Evolutionary conservation across 108 stramenopile species (phyloP).

Genomic region (Licmophora abbreviata): DNA sequence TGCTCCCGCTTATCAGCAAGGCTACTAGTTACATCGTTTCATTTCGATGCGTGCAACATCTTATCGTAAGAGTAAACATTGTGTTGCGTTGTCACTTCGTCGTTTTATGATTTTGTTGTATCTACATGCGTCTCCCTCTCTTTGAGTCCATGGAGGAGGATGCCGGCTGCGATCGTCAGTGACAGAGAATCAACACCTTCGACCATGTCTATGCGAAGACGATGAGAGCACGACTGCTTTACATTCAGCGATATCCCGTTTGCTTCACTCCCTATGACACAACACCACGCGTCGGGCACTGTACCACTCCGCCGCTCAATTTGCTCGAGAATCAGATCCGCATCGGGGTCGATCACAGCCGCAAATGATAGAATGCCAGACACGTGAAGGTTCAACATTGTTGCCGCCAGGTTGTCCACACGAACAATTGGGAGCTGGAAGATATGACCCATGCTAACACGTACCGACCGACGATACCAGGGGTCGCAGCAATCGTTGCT

Average conservation of each 20-base stretch:
- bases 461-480: constrained; percentile 67
- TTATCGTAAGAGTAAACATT: not conserved
- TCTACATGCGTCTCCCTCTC: not conserved
- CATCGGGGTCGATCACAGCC: constrained; percentile 54
- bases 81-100: not conserved
- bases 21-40: too few species aligned
- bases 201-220: constrained; percentile 49
- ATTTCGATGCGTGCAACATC: constrained; percentile 20
- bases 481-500: constrained; percentile 68
- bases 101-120: not conserved
- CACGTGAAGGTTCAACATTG: constrained; percentile 8
- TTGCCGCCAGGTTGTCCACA: constrained; percentile 34
- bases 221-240: constrained; percentile 26
- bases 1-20: constrained; percentile 1
- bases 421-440: constrained; percentile 49
- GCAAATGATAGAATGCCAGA: constrained; percentile 28
- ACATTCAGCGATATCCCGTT: constrained; percentile 52
- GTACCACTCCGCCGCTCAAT: constrained; percentile 15
- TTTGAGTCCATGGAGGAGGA: constrained; percentile 56
- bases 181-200: constrained; percentile 60
- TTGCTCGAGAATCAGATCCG: constrained; percentile 13
- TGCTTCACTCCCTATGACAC: constrained; percentile 68
- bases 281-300: constrained; percentile 46
- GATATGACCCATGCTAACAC: constrained; percentile 74
- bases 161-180: constrained; percentile 61